These are phyloP conservation scores for Tetraselmis chui DNA, from an alignment of 139 green algal genomes.

Conservation along the genomic window DNA sequence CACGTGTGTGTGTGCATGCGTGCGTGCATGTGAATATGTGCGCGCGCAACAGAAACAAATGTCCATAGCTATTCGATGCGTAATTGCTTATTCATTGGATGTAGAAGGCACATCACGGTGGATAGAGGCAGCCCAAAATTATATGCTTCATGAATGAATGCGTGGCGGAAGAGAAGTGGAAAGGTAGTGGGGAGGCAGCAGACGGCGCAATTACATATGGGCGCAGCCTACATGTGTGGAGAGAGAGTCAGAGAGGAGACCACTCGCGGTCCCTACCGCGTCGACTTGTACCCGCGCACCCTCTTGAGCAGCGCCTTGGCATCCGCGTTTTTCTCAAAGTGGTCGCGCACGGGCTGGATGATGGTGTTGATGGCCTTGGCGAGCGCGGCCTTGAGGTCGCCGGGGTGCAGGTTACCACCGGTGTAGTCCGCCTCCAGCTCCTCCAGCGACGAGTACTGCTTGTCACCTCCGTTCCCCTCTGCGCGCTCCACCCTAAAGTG, in stretches of 20 bases:
- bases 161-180: too few relatives aligned
- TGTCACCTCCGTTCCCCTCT: conserved; percentile 74
- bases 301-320: conserved; percentile 91
- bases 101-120: neutral
- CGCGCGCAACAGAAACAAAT: too few relatives aligned
- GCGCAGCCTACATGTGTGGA: neutral
- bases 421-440: conserved; percentile 79
- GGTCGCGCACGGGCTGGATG: conserved; percentile 87
- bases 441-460: conserved; percentile 58
- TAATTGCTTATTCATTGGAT: neutral
- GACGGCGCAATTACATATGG: neutral
- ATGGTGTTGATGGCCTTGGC: conserved; percentile 80
- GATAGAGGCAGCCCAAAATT: too few relatives aligned
- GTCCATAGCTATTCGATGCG: too few relatives aligned
- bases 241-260: neutral
- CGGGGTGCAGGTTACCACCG: conserved; percentile 63
- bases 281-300: conserved; percentile 75
- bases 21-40: too few relatives aligned
- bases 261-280: conserved; percentile 23
- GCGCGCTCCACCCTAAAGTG: conserved; percentile 66
- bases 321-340: conserved; percentile 87
- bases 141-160: too few relatives aligned
- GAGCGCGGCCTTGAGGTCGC: conserved; percentile 76
- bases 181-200: too few relatives aligned
- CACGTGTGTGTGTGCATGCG: too few relatives aligned